Base-by-base conservation (phyloP, 2,329 filamentous ascomycete genomes). In the Xylaria digitata region DNA sequence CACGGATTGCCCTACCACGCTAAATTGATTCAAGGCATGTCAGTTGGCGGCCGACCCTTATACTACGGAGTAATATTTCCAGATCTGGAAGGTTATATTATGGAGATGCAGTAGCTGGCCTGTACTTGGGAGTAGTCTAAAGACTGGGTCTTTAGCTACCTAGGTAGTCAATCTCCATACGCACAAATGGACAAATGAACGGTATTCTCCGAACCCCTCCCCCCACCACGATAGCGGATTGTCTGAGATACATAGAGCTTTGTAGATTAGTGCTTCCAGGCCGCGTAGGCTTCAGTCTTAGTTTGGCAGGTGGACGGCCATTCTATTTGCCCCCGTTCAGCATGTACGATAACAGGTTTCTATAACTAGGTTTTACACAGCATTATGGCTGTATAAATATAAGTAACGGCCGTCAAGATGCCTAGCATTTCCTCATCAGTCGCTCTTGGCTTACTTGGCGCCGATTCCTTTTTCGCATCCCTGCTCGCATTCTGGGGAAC, bases 61-160 rank as follows among this genome's bases (percentile, higher is more conserved):
- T 15, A 40, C 15, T 45, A 43, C 56, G 32, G 45, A 49, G n/a
- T 56, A 32, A 21, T 49, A 57, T 43, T 66, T 52, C 63, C 63
- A 30, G 23, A 66, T 66, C 50, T 23, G 65, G 65, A 65, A 67
- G 65, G 63, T 65, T 52, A n/a, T 53, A 19, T 42, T 37, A 50
- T 34, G 37, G 46, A 48, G 40, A 19, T 26, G 19, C 32, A 52
- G 57, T 37, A 61, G 40, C 42, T 43, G n/a, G 58, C 23, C 34
- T 40, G 46, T 52, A 52, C 37, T 15, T 2, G 13, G 5, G 1
- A 40, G 37, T 15, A 40, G 9, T 40, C 13, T 34, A 34, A 34
- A 49, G 26, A 43, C 34, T 34, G 17, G 48, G 30, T 19, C 21
- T 37, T 37, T 17, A 52, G 34, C 26, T 53, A n/a, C n/a, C n/a